A percentile compares a stretch with the other conserved stretches of the same genome.
Evolutionary conservation across 2,329 filamentous ascomycete genomes (phyloP).

Genomic region (Diaporthe sp.): DNA sequence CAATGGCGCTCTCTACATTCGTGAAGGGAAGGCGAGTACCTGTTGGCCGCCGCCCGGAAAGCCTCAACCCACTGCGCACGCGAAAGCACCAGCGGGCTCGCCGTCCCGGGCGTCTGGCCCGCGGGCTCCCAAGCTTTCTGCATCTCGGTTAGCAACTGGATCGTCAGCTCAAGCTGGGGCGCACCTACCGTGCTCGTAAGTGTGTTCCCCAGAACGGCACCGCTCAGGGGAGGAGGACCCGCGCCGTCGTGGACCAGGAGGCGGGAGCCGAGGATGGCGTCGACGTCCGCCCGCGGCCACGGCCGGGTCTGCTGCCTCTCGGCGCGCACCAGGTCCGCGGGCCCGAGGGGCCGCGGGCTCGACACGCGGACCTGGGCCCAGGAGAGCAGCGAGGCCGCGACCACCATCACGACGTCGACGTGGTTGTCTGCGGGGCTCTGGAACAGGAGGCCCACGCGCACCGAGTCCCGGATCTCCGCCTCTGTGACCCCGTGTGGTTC

Average conservation of each 20-base stretch:
- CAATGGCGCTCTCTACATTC: not conserved
- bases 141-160: not conserved
- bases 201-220: not conserved
- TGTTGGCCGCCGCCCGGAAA: not conserved
- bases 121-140: not conserved
- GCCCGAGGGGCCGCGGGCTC: not conserved
- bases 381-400: not conserved
- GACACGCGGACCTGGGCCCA: not conserved
- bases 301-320: not conserved
- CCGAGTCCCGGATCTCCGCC: not conserved
- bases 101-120: not conserved
- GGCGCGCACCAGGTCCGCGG: not conserved
- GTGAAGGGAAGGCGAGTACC: not conserved
- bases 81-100: not conserved
- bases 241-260: not conserved
- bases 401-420: not conserved
- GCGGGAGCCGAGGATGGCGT: not conserved
- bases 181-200: conserved; percentile 1
- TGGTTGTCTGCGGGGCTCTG: not conserved
- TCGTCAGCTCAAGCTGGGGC: not conserved
- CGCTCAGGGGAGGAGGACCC: not conserved
- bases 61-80: not conserved
- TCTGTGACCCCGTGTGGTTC: not conserved
- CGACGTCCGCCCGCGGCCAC: not conserved
- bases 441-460: not conserved